A percentile compares a stretch with the other conserved stretches of the same genome.
phyloP scores from a whole-genome alignment of 2,329 filamentous ascomycete species.

The Aspergillus tanneri region DNA sequence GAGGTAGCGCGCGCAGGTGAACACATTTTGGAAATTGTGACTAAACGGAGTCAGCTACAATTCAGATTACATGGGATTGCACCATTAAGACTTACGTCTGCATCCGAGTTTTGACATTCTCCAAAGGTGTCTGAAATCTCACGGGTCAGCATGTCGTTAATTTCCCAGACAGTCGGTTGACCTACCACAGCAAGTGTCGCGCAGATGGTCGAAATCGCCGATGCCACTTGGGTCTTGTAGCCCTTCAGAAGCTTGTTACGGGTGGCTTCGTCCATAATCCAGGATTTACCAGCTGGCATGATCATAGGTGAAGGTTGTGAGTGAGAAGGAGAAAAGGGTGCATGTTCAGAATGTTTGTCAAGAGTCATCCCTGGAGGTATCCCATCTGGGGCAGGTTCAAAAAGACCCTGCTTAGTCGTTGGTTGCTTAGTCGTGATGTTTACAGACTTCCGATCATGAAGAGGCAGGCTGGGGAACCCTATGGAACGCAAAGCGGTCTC shows the following conservation, averaged over 20 bases:
- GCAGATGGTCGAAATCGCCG: constrained; percentile 45
- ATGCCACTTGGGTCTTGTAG: constrained; percentile 49
- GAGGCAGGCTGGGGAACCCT: constrained; percentile 46
- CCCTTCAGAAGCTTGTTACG: constrained; percentile 46
- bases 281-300: constrained; percentile 34
- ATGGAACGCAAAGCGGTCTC: constrained; percentile 55
- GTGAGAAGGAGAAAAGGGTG: constrained; percentile 34
- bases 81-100: constrained; percentile 42
- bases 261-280: constrained; percentile 41
- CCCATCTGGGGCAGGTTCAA: constrained; percentile 30
- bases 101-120: constrained; percentile 52
- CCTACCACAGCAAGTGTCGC: constrained; percentile 48
- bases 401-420: constrained; percentile 16
- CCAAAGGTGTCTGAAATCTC: constrained; percentile 43
- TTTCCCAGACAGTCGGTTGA: constrained; percentile 9
- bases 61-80: not conserved
- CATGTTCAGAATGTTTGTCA: constrained; percentile 43
- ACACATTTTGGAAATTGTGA: constrained; percentile 46
- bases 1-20: constrained; percentile 46
- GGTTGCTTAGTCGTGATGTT: constrained; percentile 14
- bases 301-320: constrained; percentile 34
- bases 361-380: constrained; percentile 38
- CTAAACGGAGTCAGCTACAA: constrained; percentile 24
- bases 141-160: not conserved
- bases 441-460: constrained; percentile 11